Evolutionary conservation across 495 filamentous ascomycete genomes (phyloP).

Genomic region (Umbilicaria muhlenbergii): DNA sequence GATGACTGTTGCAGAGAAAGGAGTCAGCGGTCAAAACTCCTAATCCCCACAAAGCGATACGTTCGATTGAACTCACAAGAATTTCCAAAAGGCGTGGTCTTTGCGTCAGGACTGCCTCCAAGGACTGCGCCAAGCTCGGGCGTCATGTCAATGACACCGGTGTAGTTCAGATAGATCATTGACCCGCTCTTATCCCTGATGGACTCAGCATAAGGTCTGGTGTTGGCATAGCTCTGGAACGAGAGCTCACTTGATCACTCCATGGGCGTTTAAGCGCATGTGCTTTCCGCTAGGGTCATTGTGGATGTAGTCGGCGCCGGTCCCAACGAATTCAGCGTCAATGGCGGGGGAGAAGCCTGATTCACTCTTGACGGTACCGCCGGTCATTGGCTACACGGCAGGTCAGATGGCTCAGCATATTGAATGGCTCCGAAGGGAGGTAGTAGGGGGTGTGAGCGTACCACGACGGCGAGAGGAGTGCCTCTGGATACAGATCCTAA

Average conservation of each 20-base stretch:
- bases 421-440: not conserved
- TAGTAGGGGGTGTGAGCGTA: conserved; percentile 3
- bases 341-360: conserved; percentile 25
- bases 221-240: not conserved
- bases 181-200: conserved; percentile 17
- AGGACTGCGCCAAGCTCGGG: conserved; percentile 27
- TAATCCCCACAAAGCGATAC: not conserved
- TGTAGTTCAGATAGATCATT: conserved; percentile 34
- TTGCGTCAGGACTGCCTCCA: conserved; percentile 25
- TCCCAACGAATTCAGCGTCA: conserved; percentile 31
- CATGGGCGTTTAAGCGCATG: conserved; percentile 35
- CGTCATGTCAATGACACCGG: conserved; percentile 26
- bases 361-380: conserved; percentile 27
- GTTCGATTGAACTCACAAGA: conserved; percentile 28
- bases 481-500: conserved; percentile 10
- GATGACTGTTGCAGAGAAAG: conserved; percentile 22
- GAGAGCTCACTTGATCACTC: conserved; percentile 23
- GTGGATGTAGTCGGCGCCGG: conserved; percentile 37
- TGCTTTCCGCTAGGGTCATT: conserved; percentile 29
- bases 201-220: not conserved
- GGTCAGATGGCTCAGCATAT: not conserved
- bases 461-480: conserved; percentile 15
- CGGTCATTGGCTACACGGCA: conserved; percentile 25
- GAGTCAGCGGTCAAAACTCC: not conserved
- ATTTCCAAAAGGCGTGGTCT: conserved; percentile 38